A percentile compares a stretch with the other conserved stretches of the same genome.
Evolutionary conservation across 192 early-diverging fungal genomes (phyloP).

Genomic region (Linderina pennispora): DNA sequence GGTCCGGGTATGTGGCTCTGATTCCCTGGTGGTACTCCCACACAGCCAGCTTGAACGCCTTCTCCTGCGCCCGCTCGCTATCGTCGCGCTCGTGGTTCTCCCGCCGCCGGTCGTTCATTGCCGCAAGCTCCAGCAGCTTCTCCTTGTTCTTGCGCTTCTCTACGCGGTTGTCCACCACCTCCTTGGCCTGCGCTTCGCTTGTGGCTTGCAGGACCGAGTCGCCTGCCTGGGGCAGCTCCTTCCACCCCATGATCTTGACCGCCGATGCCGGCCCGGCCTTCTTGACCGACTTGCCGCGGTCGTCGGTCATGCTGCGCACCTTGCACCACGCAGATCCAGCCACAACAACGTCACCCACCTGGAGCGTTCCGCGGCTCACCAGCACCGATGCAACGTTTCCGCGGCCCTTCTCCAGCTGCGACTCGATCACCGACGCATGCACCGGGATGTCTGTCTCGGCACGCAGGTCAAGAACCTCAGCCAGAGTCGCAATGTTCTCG

Average conservation of each 20-base stretch:
- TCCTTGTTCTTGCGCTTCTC: constrained; percentile 56
- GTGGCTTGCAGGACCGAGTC: constrained; percentile 79
- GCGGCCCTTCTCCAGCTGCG: constrained; percentile 76
- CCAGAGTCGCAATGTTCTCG: constrained; percentile 79
- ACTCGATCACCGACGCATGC: constrained; percentile 88
- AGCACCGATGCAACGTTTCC: constrained; percentile 86
- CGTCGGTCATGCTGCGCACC: constrained; percentile 77
- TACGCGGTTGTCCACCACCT: constrained; percentile 61
- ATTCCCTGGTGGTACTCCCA: constrained; percentile 64
- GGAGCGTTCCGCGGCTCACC: constrained; percentile 84
- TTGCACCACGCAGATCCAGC: constrained; percentile 85
- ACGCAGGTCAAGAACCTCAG: constrained; percentile 83
- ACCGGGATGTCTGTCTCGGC: constrained; percentile 70
- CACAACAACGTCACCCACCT: constrained; percentile 69
- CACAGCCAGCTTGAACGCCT: constrained; percentile 54
- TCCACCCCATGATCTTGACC: constrained; percentile 90
- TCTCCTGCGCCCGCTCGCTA: constrained; percentile 46
- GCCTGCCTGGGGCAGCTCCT: constrained; percentile 83
- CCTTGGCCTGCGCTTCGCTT: constrained; percentile 58
- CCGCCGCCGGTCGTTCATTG: constrained; percentile 72
- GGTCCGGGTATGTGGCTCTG: constrained; percentile 48
- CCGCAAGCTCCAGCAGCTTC: constrained; percentile 58
- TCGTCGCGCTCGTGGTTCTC: constrained; percentile 47
- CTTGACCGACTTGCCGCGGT: constrained; percentile 62
- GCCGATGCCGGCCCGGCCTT: constrained; percentile 80